A percentile compares a stretch with the other conserved stretches of the same genome.
Conservation (phyloP, 2,329 filamentous ascomycete genomes). For the Periglandula ipomoeae region DNA sequence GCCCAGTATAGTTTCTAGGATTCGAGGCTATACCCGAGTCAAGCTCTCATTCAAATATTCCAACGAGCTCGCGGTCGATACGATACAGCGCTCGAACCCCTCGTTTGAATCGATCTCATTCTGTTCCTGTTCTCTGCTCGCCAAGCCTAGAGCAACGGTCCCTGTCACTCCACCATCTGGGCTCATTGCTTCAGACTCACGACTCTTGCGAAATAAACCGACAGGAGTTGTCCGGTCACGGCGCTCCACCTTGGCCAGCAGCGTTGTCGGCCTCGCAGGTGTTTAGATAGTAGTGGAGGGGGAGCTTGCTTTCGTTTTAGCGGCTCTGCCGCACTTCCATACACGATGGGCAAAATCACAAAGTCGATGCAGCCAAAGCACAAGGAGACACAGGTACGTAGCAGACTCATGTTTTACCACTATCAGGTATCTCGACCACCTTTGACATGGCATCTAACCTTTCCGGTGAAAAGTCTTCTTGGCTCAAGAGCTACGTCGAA, state of each 20-base stretch:
- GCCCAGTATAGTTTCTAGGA: too few relatives aligned
- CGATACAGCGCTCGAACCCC: background rate
- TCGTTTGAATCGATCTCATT: background rate
- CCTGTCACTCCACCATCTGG: background rate
- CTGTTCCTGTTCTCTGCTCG: background rate
- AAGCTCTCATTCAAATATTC: background rate
- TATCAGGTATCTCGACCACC: background rate
- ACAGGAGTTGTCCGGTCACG: constrained; percentile 23
- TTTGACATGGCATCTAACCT: background rate
- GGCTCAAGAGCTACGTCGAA: constrained; percentile 72
- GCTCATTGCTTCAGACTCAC: background rate
- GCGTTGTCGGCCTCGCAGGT: constrained; percentile 32
- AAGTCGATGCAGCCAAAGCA: constrained; percentile 60
- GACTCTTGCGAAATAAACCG: background rate
- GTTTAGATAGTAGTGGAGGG: constrained; percentile 44
- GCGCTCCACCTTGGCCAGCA: constrained; percentile 21
- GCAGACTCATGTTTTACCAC: background rate
- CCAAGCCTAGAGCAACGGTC: background rate
- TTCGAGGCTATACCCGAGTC: background rate
- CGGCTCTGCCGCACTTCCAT: constrained; percentile 49
- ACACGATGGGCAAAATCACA: constrained; percentile 60
- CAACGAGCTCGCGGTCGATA: background rate
- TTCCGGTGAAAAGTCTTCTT: constrained; percentile 59
- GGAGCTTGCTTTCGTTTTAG: constrained; percentile 37
- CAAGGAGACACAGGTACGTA: constrained; percentile 54